Percentiles rank a stretch among this genome's conserved stretches.
These are phyloP conservation scores for Talaromyces liani DNA, from an alignment of 495 filamentous ascomycete species.

Conservation along the genomic window DNA sequence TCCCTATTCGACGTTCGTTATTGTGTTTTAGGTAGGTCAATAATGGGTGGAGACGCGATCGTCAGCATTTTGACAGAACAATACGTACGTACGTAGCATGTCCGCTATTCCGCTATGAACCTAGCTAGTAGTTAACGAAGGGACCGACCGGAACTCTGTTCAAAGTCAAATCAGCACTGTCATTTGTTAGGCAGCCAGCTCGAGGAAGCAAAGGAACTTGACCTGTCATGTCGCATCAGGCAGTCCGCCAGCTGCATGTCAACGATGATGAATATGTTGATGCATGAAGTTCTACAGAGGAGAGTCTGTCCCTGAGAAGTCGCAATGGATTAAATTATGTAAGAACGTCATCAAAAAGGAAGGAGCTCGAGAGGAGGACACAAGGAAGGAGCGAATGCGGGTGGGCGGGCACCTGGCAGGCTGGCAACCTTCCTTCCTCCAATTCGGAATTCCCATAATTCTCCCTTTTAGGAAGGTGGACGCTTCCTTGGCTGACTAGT, in stretches of 20 bases:
- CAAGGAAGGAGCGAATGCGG: background rate
- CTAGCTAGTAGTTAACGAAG: background rate
- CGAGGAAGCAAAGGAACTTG: background rate
- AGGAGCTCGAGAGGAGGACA: background rate
- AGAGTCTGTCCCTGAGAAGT: background rate
- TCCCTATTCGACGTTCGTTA: background rate
- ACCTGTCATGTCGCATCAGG: background rate
- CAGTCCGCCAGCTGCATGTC: background rate
- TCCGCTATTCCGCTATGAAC: background rate
- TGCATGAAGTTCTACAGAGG: too few relatives aligned
- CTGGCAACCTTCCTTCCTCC: background rate
- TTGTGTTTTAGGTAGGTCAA: too few relatives aligned
- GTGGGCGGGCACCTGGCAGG: background rate
- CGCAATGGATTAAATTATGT: background rate
- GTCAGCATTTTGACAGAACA: background rate
- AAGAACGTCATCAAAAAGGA: background rate
- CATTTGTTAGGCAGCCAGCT: too few relatives aligned
- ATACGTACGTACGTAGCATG: background rate
- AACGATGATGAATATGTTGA: too few relatives aligned
- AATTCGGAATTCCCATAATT: background rate
- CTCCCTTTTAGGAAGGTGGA: background rate
- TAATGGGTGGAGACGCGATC: too few relatives aligned
- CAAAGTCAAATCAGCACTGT: too few relatives aligned
- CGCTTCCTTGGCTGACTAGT: background rate
- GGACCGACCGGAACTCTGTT: background rate